Evolutionary conservation across 2,329 filamentous ascomycete species (phyloP).

Genomic region (Hypoxylon sp.): DNA sequence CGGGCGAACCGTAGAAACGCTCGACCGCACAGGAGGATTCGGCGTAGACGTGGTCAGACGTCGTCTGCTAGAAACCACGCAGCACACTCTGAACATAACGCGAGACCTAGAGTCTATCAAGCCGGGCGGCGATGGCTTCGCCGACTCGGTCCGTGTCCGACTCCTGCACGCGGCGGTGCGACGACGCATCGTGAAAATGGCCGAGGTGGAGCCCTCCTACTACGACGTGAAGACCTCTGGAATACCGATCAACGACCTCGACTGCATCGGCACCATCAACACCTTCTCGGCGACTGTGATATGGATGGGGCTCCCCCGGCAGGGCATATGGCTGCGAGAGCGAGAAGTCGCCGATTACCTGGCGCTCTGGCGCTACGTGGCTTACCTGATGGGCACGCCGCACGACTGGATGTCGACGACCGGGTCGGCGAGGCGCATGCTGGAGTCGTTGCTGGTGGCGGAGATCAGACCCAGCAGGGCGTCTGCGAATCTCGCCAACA

Average conservation of each 20-base stretch:
- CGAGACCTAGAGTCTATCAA: constrained; percentile 69
- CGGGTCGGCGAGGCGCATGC: constrained; percentile 64
- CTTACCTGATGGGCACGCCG: constrained; percentile 74
- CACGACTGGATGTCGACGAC: constrained; percentile 66
- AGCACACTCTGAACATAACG: constrained; percentile 78
- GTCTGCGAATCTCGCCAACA: constrained; percentile 73
- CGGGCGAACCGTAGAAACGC: constrained; percentile 76
- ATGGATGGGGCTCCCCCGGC: constrained; percentile 68
- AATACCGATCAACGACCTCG: constrained; percentile 78
- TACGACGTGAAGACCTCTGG: constrained; percentile 67
- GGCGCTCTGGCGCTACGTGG: constrained; percentile 79
- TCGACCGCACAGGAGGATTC: constrained; percentile 79
- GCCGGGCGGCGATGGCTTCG: constrained; percentile 72
- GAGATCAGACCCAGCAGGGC: constrained; percentile 73
- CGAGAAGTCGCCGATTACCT: constrained; percentile 75
- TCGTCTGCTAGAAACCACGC: constrained; percentile 73
- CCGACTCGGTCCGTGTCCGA: constrained; percentile 71
- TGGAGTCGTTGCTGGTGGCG: constrained; percentile 72
- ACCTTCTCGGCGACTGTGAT: constrained; percentile 75
- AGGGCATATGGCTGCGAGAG: constrained; percentile 71
- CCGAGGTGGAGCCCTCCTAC: constrained; percentile 64
- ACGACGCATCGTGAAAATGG: constrained; percentile 68
- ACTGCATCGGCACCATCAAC: constrained; percentile 75
- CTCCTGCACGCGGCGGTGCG: constrained; percentile 75
- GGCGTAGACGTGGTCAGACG: constrained; percentile 71